Conservation (phyloP, 441 rosid species). For the Iberis amara region DNA sequence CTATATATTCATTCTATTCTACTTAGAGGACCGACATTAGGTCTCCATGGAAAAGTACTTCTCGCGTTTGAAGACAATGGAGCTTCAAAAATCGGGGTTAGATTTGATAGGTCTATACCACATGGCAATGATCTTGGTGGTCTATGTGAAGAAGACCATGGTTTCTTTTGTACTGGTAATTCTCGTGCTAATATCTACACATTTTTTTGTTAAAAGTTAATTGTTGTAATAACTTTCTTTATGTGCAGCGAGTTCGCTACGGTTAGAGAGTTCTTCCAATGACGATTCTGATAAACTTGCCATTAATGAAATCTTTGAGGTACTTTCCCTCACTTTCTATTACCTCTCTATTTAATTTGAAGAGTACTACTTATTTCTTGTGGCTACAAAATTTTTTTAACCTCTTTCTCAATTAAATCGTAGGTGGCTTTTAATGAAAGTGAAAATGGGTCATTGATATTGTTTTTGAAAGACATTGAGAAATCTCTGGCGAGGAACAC, state of each 20-base stretch:
- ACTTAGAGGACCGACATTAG: constrained; percentile 69
- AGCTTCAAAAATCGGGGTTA: constrained; percentile 73
- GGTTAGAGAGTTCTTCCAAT: constrained; percentile 58
- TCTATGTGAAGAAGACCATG: constrained; percentile 69
- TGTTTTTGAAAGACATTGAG: constrained; percentile 75
- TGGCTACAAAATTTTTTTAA: background rate
- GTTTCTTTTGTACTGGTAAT: constrained; percentile 72
- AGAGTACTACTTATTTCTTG: background rate
- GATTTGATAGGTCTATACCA: constrained; percentile 65
- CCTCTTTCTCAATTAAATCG: constrained; percentile 20
- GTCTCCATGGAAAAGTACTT: constrained; percentile 73
- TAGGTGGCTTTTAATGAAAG: constrained; percentile 66
- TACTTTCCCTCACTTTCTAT: constrained; percentile 3
- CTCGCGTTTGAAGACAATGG: constrained; percentile 80
- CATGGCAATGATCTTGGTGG: constrained; percentile 87
- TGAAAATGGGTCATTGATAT: constrained; percentile 48
- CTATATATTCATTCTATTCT: background rate
- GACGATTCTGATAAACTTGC: constrained; percentile 71
- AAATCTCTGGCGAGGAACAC: constrained; percentile 63
- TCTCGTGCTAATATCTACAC: background rate
- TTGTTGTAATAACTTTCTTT: background rate
- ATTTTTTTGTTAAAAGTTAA: background rate
- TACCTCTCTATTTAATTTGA: background rate
- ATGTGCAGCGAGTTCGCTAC: constrained; percentile 58
- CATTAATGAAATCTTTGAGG: constrained; percentile 75